phyloP scores from a whole-genome alignment of 2,329 filamentous ascomycete genomes.

The Coccinonectria pachysandricola region DNA sequence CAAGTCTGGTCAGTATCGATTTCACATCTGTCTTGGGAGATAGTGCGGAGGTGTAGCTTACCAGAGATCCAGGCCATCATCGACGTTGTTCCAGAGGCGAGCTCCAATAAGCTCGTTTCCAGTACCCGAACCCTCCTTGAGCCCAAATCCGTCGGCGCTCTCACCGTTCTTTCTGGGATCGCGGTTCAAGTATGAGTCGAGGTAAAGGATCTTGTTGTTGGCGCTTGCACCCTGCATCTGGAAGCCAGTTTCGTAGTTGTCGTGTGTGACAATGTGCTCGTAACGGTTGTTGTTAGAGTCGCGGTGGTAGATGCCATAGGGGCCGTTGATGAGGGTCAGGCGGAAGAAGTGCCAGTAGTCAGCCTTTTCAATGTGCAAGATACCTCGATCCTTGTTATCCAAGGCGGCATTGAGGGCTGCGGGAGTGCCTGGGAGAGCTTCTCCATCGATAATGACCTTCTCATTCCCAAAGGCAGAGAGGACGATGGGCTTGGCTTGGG shows the following conservation, averaged over 20 bases:
- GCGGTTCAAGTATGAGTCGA: slow-evolving; percentile 34
- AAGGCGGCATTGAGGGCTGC: slow-evolving; percentile 29
- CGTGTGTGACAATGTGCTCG: slow-evolving; percentile 25
- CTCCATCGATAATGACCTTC: slow-evolving; percentile 36
- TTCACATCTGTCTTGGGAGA: too few relatives aligned
- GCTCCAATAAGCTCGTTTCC: slow-evolving; percentile 35
- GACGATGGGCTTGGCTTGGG: slow-evolving; percentile 28
- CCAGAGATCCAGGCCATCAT: slow-evolving; percentile 29
- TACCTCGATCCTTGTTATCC: slow-evolving; percentile 31
- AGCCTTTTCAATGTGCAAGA: slow-evolving; percentile 33
- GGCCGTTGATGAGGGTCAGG: slow-evolving; percentile 25
- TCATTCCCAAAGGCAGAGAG: slow-evolving; percentile 32
- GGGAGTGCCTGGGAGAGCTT: slow-evolving; percentile 28
- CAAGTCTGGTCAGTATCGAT: too few relatives aligned
- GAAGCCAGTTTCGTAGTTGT: slow-evolving; percentile 30
- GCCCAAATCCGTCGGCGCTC: slow-evolving; percentile 38
- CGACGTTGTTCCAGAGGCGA: slow-evolving; percentile 40
- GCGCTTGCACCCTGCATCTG: slow-evolving; percentile 22
- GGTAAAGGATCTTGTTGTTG: slow-evolving; percentile 31
- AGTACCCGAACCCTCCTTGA: slow-evolving; percentile 34
- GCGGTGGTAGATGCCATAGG: slow-evolving; percentile 27
- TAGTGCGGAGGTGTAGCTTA: background rate
- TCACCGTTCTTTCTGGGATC: slow-evolving; percentile 42
- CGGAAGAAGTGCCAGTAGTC: slow-evolving; percentile 36
- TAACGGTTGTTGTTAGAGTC: slow-evolving; percentile 28